Evolutionary conservation across 306 rosid genomes (phyloP), one percentile per base, ranked within the genome.

Genomic region (Hippophae gyantsensis): DNA sequence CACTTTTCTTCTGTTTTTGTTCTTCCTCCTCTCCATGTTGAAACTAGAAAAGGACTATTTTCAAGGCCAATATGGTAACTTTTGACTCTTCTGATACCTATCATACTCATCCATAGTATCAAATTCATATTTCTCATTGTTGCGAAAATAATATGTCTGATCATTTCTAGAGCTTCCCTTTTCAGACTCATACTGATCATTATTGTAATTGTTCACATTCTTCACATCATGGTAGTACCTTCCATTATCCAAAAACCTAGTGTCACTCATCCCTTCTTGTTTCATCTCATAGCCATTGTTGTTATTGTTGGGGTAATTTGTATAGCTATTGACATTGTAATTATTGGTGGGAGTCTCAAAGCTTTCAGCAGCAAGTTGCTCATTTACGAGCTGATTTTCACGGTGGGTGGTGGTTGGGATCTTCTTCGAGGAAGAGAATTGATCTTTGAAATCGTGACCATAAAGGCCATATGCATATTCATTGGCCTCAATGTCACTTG

Each of bases 91-190:
- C 61, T 79, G 79, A 73, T 80, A 81, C 74, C 65, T 88, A 54
- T 85, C 88, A 52, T 74, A 88, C 78, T 89, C 95, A 62, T 82
- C 95, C 94, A 84, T 86, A 46, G 90, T 71, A 65, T 86, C 70
- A 62, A 78, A 81, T 72, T 46, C 68, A 27, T 62, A 46, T 8
- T 75, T 80, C 38, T 74, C 61, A 69, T 67, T 57, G 18, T 43
- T 69, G 18, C 62, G 70, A 25, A 68, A 69, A 45, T 73, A 61
- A 49, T 56, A 73, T 9, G 53, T 73, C 72, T 64, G 66, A 52
- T 74, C 72, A 32, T 32, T 32, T n/a, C 58, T 63, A 8, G 69
- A 54, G 47, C 71, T 76, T 61, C 61, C 78, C 50, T 61, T 72
- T 62, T 42, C 80, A 18, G 78, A 63, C 54, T 65, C 76, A 43